Conservation (phyloP, 2,329 filamentous ascomycete genomes). For the Didymella arachidicola region DNA sequence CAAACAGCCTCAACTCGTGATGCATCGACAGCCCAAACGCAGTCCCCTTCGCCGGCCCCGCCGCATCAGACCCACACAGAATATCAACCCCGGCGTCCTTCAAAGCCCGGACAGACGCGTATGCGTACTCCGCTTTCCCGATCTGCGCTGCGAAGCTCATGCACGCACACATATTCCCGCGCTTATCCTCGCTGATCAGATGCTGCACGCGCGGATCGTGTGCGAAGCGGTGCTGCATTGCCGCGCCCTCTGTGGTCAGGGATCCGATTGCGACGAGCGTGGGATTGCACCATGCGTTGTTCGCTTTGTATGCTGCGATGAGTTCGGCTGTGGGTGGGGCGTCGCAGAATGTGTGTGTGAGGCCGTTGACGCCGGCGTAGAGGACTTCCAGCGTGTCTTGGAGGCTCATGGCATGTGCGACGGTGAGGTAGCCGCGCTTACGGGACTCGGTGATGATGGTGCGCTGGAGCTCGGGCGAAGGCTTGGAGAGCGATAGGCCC, state of each 20-base stretch:
- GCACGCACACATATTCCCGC: constrained; percentile 51
- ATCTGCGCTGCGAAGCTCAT: constrained; percentile 49
- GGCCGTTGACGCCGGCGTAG: constrained; percentile 52
- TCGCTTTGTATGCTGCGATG: constrained; percentile 53
- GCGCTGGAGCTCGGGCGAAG: constrained; percentile 55
- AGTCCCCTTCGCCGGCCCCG: constrained; percentile 54
- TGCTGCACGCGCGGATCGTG: constrained; percentile 50
- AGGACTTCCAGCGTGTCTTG: constrained; percentile 54
- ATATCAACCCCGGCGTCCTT: constrained; percentile 53
- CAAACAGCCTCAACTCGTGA: constrained; percentile 54
- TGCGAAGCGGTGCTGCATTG: constrained; percentile 51
- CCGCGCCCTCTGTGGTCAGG: constrained; percentile 52
- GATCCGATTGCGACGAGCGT: constrained; percentile 53
- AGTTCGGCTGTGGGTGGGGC: constrained; percentile 50
- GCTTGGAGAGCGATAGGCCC: constrained; percentile 49
- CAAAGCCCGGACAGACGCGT: constrained; percentile 52
- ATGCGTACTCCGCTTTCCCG: constrained; percentile 52
- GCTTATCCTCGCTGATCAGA: constrained; percentile 46
- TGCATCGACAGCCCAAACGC: constrained; percentile 55
- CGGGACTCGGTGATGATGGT: constrained; percentile 54
- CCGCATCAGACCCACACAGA: constrained; percentile 54
- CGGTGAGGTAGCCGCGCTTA: constrained; percentile 46
- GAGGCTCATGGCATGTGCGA: constrained; percentile 53
- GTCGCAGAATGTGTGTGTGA: constrained; percentile 56
- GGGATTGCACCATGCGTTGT: constrained; percentile 55